Base-by-base conservation (phyloP, 139 green algal genomes). In the Tetraselmis striata region DNA sequence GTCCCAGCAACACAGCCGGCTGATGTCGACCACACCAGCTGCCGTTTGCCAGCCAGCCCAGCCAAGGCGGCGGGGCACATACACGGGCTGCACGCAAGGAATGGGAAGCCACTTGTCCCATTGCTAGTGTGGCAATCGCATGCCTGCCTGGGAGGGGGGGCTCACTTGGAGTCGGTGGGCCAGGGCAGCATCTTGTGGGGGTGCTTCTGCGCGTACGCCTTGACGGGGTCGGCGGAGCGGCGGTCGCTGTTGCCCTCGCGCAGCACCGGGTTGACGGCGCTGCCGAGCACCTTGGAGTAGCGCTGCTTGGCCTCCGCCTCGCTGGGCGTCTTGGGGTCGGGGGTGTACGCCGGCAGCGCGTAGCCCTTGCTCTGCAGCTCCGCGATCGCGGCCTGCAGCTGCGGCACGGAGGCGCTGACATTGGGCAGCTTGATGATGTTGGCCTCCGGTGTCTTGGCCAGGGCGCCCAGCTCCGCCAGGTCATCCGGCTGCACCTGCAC, bases 361-460 rank as follows among this genome's bases (percentile, higher is more conserved):
- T 75, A 85, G n/a, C 82, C 82, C 28, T 82, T 82, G 26, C 27
- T 1, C 28, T 85, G 32, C 22, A 85, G 82, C 77, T 85, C 82
- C 27, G n/a, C 2, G 82, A 85, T 79, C 31, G 32, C 32, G 28
- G 32, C 58, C 77, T 82, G 26, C 77, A 85, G 77, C 82, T 85
- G 82, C 23, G 77, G 77, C n/a, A 85, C 59, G 30, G 82, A 85
- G 26, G 82, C 82, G 30, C 29, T 79, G 45, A 85, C 31, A 77
- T 85, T 85, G 30, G 82, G 82, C 31, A 79, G n/a, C 82, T 85
- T 85, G 82, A 85, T 85, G 76, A 85, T 81, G 77, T 82, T 82
- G 24, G 82, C 77, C 23, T 77, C 31, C n/a, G 58, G 58, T 1
- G 28, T 85, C 30, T 67, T 81, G 77, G 77, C 78, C 28, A 85